phyloP scores from a whole-genome alignment of 768 basidiomycete genomes.

The Lentinula aciculospora region DNA sequence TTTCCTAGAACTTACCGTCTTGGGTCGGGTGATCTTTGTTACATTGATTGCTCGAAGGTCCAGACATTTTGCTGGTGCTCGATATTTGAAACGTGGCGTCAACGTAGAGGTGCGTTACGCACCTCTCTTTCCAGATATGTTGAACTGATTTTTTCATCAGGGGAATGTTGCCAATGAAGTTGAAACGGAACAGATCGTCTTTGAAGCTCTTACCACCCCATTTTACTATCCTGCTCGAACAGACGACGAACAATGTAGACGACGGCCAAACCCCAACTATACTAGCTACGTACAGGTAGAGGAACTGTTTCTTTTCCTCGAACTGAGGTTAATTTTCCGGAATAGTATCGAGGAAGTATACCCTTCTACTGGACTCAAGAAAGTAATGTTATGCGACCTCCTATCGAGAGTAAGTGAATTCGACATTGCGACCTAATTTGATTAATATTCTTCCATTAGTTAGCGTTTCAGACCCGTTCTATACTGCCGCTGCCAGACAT shows the following conservation, averaged over 20 bases:
- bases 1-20: slow-evolving; percentile 77
- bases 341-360: slow-evolving; percentile 87
- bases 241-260: slow-evolving; percentile 24
- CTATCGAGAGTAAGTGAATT: slow-evolving; percentile 78
- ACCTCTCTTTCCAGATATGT: background rate
- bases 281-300: slow-evolving; percentile 90
- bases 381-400: slow-evolving; percentile 84
- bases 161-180: slow-evolving; percentile 99
- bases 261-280: slow-evolving; percentile 76
- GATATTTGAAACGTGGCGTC: slow-evolving; percentile 91
- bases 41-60: slow-evolving; percentile 95
- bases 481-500: slow-evolving; percentile 85
- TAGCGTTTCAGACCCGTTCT: slow-evolving; percentile 92
- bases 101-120: slow-evolving; percentile 70
- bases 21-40: slow-evolving; percentile 86
- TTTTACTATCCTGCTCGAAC: slow-evolving; percentile 68
- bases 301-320: background rate
- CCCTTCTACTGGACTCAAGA: slow-evolving; percentile 98
- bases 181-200: slow-evolving; percentile 96
- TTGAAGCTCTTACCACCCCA: slow-evolving; percentile 82
- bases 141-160: slow-evolving; percentile 30
- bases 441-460: slow-evolving; percentile 41
- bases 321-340: background rate
- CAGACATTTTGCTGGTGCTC: slow-evolving; percentile 90
- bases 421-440: background rate